Evolutionary conservation across 2,329 filamentous ascomycete genomes (phyloP), one percentile per base, ranked within the genome.

Genomic region (Trichoderma cornu-damae): DNA sequence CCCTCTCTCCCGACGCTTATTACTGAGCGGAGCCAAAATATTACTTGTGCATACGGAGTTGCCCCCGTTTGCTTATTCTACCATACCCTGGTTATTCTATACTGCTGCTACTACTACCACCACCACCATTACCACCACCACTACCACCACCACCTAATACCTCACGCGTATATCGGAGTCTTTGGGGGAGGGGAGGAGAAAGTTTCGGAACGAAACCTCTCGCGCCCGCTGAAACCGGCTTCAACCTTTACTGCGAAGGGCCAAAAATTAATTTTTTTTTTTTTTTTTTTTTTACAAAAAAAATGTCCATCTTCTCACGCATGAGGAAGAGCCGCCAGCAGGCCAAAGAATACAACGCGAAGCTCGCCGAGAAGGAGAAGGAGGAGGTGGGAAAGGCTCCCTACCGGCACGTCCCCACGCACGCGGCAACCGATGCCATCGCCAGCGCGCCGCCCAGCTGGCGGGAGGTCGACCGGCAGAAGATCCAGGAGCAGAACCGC

Each of bases 401-500:
- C 11, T 86, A 86, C 69, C 78, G 73, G 52, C 83, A 86, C 65
- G 69, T 83, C 18, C 82, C 83, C n/a, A 84, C 75, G 12, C 84
- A 87, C 65, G 83, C 83, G 26, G 81, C 80, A 44, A 67, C 75
- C 11, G 83, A 86, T 68, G 81, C 83, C 42, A 69, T 85, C 42
- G 73, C 76, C 20, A 78, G 77, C 28, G 79, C 79, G 3, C 82
- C 81, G 8, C 72, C 77, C 1, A 76, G 73, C 61, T 82, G 77
- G 75, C 77, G 75, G 49, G 64, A 67, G 6, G 72, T 74, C 11
- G 79, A 82, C 62, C 70, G 75, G 42, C 65, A 69, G 22, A 75
- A 69, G 60, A 80, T 83, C 52, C 68, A 77, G 59, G 79, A 80
- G 63, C 71, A 78, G 63, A 80, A 81, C 68, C 73, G 72, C 54